These are phyloP conservation scores for Candida berthetii DNA, from an alignment of 805 yeast species.

Conservation along the genomic window DNA sequence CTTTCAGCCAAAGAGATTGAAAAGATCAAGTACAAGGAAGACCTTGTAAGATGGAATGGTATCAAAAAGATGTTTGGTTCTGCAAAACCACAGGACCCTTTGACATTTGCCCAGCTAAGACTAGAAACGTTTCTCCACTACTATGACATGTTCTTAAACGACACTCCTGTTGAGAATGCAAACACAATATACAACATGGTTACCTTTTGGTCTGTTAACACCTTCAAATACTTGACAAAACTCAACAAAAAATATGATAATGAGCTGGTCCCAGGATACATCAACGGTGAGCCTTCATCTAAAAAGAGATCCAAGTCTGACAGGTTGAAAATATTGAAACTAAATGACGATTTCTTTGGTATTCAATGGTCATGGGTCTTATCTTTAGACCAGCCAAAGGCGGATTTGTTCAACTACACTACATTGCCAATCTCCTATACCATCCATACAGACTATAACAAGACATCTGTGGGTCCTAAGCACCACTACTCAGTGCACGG, in stretches of 20 bases:
- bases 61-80: conserved; percentile 6
- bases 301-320: conserved; percentile 4
- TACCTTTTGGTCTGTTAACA: conserved; percentile 15
- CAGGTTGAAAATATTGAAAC: conserved; percentile 7
- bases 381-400: conserved; percentile 17
- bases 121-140: conserved; percentile 11
- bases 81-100: conserved; percentile 8
- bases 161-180: background rate
- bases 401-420: conserved; percentile 13
- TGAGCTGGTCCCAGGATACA: conserved; percentile 12
- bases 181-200: conserved; percentile 7
- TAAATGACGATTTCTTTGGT: conserved; percentile 8
- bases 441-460: conserved; percentile 3
- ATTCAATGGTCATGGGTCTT: conserved; percentile 20
- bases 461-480: conserved; percentile 13
- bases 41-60: conserved; percentile 13
- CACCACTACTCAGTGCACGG: conserved; percentile 17
- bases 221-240: conserved; percentile 15
- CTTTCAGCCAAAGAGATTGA: background rate
- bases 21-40: conserved; percentile 5
- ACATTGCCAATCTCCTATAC: conserved; percentile 8
- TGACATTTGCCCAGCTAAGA: conserved; percentile 11
- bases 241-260: conserved; percentile 6
- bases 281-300: conserved; percentile 12
- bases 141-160: conserved; percentile 10